These are phyloP conservation scores for Huntiella savannae DNA, from an alignment of 2,329 filamentous ascomycete species.

Conservation along the genomic window DNA sequence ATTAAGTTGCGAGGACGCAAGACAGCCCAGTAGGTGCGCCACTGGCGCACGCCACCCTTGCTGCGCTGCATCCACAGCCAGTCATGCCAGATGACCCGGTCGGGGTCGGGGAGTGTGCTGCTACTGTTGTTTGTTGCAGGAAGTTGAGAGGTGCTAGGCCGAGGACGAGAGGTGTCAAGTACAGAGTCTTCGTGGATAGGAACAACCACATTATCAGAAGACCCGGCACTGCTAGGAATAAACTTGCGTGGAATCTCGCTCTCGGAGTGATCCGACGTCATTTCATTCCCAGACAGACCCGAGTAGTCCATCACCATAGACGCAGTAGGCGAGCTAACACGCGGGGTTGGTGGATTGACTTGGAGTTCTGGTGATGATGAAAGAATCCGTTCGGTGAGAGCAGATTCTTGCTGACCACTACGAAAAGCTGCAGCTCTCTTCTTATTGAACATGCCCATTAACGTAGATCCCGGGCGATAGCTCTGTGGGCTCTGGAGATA, in stretches of 20 bases:
- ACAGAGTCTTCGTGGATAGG: conserved; percentile 18
- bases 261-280: conserved; percentile 76
- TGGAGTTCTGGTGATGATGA: conserved; percentile 45
- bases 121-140: conserved; percentile 19
- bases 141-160: conserved; percentile 2
- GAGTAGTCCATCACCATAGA: conserved; percentile 48
- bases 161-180: conserved; percentile 4
- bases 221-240: conserved; percentile 14
- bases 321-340: conserved; percentile 27
- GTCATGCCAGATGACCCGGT: conserved; percentile 86
- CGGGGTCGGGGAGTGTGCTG: conserved; percentile 44
- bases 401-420: neutral
- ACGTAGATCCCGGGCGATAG: conserved; percentile 19
- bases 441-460: conserved; percentile 11
- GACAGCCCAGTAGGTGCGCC: conserved; percentile 91
- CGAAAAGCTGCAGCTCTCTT: neutral
- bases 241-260: conserved; percentile 27
- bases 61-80: conserved; percentile 72
- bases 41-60: conserved; percentile 67
- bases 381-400: conserved; percentile 23
- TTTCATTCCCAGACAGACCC: conserved; percentile 41
- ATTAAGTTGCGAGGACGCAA: conserved; percentile 69
- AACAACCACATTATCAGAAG: conserved; percentile 30
- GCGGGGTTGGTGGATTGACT: conserved; percentile 20
- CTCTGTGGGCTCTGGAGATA: conserved; percentile 48